phyloP scores from a whole-genome alignment of 2,329 filamentous ascomycete genomes.

The Fusarium sp. region DNA sequence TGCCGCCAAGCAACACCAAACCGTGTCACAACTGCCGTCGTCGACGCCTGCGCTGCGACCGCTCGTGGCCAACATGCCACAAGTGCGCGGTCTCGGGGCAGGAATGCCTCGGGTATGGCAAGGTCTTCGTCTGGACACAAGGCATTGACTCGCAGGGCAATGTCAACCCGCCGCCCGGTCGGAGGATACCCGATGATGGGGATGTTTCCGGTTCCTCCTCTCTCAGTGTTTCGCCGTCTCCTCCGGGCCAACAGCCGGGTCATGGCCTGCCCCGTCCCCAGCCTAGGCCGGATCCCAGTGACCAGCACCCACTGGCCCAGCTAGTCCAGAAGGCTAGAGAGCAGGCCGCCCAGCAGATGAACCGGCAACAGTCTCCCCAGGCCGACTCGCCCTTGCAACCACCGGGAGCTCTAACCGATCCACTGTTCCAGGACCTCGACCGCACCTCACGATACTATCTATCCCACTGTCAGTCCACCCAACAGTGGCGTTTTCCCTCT shows the following conservation, averaged over 20 bases:
- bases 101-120: constrained; percentile 72
- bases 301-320: constrained; percentile 36
- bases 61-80: constrained; percentile 68
- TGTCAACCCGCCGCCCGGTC: constrained; percentile 49
- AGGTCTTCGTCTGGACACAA: constrained; percentile 69
- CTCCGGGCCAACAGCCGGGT: constrained; percentile 1
- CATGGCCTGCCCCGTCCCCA: constrained; percentile 20
- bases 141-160: constrained; percentile 63
- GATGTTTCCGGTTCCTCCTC: constrained; percentile 25
- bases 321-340: constrained; percentile 31
- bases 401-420: constrained; percentile 59
- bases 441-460: constrained; percentile 59
- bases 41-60: constrained; percentile 71
- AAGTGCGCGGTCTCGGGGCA: constrained; percentile 68
- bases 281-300: constrained; percentile 34
- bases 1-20: constrained; percentile 54
- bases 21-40: constrained; percentile 72
- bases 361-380: constrained; percentile 14
- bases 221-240: constrained; percentile 9
- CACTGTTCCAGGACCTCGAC: constrained; percentile 66
- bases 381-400: constrained; percentile 34
- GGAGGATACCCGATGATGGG: constrained; percentile 37
- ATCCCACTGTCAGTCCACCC: constrained; percentile 57
- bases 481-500: constrained; percentile 16
- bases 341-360: constrained; percentile 25